Base-by-base conservation (phyloP, 75 land plant genomes). In the Ceratopteris richardii region DNA sequence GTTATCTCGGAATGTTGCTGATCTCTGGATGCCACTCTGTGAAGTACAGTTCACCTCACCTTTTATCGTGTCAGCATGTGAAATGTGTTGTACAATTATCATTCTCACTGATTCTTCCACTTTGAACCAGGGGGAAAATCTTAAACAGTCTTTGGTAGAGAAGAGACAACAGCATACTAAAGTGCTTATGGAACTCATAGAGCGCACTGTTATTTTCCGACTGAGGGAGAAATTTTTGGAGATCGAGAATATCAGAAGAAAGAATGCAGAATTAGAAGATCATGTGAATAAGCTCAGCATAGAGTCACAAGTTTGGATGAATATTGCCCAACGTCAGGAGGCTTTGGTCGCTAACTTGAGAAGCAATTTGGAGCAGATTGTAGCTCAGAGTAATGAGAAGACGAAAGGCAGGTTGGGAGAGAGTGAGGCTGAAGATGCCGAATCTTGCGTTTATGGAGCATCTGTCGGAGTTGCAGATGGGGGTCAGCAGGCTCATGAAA, bases 191-290 rank as follows among this genome's bases (percentile, higher is more conserved):
- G 37, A 33, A 9, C 37, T 33, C 9, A 33, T 33, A 33, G 37
- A 33, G 7, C 37, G 9, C 37, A 33, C 7, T 9, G 37, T 4
- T 3, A 3, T 33, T 4, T 46, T 17, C 17, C 3, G 50, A 6
- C 4, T 77, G n/a, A 61, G 70, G 39, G 70, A 71, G 53, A 79
- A 77, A 42, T 80, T 77, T 11, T 0, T 62, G 29, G 75, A 79
- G 52, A 47, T 76, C 22, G 59, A 55, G 59, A 63, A 26, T 7
- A 33, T 71, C 56, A 77, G 70, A 51, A 61, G 59, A 0, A 66
- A 56, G 62, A 70, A 76, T 63, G 27, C 31, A 29, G 75, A 78
- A 28, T 56, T 79, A 26, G 73, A 70, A 47, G 67, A 76, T 41
- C 36, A 60, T n/a, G 51, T 76, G 28, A 70, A 42, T 59, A 57